phyloP scores from a whole-genome alignment of 805 yeast genomes.

The Deakozyma indianensis region DNA sequence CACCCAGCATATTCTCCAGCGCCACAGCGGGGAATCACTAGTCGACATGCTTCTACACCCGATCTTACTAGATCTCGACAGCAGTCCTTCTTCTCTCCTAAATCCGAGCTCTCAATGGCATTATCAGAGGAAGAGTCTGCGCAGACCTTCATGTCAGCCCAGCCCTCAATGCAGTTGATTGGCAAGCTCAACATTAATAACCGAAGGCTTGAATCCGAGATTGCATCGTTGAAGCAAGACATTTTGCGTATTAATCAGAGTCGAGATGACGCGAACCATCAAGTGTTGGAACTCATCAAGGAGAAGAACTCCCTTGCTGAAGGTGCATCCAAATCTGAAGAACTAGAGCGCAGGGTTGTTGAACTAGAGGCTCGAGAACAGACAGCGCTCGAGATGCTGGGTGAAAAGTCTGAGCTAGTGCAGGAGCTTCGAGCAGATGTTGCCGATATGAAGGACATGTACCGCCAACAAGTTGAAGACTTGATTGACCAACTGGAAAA shows the following conservation, averaged over 20 bases:
- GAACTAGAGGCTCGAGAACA: conserved; percentile 32
- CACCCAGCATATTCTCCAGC: not conserved
- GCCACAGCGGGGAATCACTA: not conserved
- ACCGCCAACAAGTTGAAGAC: conserved; percentile 75
- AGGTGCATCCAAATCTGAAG: conserved; percentile 22
- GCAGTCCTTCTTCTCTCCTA: not conserved
- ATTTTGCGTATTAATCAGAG: conserved; percentile 37
- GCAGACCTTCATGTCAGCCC: not conserved
- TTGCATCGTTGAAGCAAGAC: conserved; percentile 50
- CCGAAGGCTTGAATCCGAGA: conserved; percentile 67
- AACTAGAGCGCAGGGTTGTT: conserved; percentile 20
- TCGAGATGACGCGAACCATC: conserved; percentile 54
- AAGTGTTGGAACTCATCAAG: conserved; percentile 44
- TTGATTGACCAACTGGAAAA: conserved; percentile 50
- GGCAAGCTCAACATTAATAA: conserved; percentile 65
- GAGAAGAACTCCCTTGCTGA: conserved; percentile 27
- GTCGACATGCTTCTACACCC: not conserved
- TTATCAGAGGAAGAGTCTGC: not conserved
- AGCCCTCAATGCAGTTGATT: conserved; percentile 40
- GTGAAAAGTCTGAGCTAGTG: conserved; percentile 77
- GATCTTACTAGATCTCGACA: not conserved
- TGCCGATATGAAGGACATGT: conserved; percentile 71
- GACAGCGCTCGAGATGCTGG: conserved; percentile 50
- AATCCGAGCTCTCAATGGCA: not conserved
- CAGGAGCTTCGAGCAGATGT: conserved; percentile 83